A percentile compares a stretch with the other conserved stretches of the same genome.
Conservation (phyloP, 2,329 filamentous ascomycete genomes). For the Lecanicillium sp. region DNA sequence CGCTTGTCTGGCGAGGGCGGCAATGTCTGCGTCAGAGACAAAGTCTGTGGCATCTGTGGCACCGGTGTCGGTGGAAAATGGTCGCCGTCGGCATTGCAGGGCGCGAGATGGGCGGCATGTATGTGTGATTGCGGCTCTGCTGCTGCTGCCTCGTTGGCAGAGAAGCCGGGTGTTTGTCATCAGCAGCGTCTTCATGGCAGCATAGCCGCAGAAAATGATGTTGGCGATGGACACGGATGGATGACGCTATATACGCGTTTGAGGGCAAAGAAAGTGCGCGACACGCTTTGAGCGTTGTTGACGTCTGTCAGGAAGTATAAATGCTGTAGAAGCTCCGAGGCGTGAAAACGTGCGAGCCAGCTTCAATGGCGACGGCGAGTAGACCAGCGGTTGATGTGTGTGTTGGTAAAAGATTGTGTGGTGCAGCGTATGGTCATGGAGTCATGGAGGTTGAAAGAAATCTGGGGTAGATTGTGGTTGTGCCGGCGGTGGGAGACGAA, state of each 20-base stretch:
- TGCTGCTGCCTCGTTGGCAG: background rate
- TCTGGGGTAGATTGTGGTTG: slow-evolving; percentile 4
- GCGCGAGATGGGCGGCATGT: background rate
- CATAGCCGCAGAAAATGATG: slow-evolving; percentile 9
- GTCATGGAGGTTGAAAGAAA: background rate
- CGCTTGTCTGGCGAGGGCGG: slow-evolving; percentile 65
- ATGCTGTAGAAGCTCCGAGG: no score
- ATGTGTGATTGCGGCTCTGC: background rate
- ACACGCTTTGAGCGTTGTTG: no score
- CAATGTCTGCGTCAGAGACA: slow-evolving; percentile 67
- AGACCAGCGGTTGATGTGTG: no score
- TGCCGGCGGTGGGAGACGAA: background rate
- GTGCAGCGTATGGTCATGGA: background rate
- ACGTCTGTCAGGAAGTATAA: no score
- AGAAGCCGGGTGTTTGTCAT: slow-evolving; percentile 8
- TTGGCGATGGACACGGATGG: background rate
- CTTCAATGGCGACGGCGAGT: no score
- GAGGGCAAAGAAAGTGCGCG: no score
- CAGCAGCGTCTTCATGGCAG: slow-evolving; percentile 14
- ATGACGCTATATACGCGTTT: no score
- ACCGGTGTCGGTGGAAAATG: slow-evolving; percentile 11
- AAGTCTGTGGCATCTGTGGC: slow-evolving; percentile 13
- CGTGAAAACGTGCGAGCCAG: no score
- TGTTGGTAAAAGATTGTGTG: no score
- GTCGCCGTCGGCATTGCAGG: background rate